Evolutionary conservation across 2,329 filamentous ascomycete species (phyloP).

Genomic region (Fusarium sublunatum): DNA sequence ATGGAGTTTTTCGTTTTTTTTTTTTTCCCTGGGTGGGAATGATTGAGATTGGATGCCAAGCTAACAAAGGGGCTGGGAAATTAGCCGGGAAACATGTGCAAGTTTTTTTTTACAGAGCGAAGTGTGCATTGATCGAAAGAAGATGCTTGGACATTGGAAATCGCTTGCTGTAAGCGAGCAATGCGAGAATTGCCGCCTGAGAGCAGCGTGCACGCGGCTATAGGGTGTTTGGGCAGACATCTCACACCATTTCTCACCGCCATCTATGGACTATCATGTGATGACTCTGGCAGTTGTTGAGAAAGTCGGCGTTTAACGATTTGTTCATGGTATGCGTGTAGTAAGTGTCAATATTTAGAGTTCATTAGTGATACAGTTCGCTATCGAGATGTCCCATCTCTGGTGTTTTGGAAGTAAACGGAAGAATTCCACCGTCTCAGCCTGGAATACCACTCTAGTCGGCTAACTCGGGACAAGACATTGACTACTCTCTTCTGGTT

Average conservation of each 20-base stretch:
- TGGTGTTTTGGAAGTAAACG: conserved; percentile 9
- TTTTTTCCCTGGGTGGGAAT: neutral
- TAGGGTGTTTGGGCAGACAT: conserved; percentile 4
- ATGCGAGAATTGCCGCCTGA: neutral
- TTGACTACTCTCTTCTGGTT: neutral
- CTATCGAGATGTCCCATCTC: too few relatives aligned
- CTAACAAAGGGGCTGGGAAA: conserved; percentile 18
- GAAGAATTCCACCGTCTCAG: conserved; percentile 14
- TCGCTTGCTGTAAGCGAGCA: conserved; percentile 3
- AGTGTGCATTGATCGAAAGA: neutral
- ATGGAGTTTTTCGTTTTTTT: neutral
- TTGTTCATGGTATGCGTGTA: conserved; percentile 1
- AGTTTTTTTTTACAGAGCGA: neutral
- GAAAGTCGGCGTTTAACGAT: neutral
- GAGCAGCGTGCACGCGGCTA: conserved; percentile 2
- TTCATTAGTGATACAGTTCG: neutral
- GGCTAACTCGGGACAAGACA: neutral
- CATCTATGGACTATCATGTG: conserved; percentile 17
- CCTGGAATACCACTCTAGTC: conserved; percentile 3
- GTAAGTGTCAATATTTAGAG: neutral
- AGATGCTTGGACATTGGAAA: neutral
- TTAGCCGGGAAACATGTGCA: conserved; percentile 3
- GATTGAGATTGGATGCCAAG: conserved; percentile 6
- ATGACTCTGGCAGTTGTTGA: conserved; percentile 7
- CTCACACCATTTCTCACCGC: conserved; percentile 25